A percentile compares a stretch with the other conserved stretches of the same genome.
phyloP scores from a whole-genome alignment of 768 basidiomycete species.

The Tricholoma hemisulphureum region DNA sequence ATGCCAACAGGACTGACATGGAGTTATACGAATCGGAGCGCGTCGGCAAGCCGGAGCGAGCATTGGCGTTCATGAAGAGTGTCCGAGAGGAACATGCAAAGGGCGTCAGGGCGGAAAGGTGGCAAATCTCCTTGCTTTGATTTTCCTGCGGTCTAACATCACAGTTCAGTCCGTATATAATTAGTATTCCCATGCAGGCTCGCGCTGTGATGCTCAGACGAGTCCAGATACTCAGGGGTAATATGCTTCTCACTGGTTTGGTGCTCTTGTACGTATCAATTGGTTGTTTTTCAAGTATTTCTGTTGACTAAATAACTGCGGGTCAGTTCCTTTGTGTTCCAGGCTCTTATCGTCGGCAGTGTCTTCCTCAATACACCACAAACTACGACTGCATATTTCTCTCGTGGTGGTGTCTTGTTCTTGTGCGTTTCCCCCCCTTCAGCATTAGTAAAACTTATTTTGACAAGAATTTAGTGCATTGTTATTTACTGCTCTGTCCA shows the following conservation, averaged over 20 bases:
- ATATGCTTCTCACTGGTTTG: slow-evolving; percentile 26
- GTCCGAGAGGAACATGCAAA: slow-evolving; percentile 52
- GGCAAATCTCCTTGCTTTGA: neutral
- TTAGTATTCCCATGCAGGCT: slow-evolving; percentile 36
- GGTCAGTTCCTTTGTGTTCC: slow-evolving; percentile 31
- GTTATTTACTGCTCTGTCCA: slow-evolving; percentile 55
- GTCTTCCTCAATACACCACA: slow-evolving; percentile 48
- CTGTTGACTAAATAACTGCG: neutral
- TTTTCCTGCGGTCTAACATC: neutral
- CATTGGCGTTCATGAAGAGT: slow-evolving; percentile 43
- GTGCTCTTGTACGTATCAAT: slow-evolving; percentile 33
- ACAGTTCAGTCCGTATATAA: slow-evolving; percentile 32
- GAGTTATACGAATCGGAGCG: slow-evolving; percentile 41
- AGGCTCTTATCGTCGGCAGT: slow-evolving; percentile 28
- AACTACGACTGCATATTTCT: slow-evolving; percentile 48
- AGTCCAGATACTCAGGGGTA: slow-evolving; percentile 37
- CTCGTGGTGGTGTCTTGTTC: slow-evolving; percentile 51
- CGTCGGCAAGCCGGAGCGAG: slow-evolving; percentile 44
- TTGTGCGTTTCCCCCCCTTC: slow-evolving; percentile 21
- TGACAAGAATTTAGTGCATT: slow-evolving; percentile 40
- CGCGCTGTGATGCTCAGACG: slow-evolving; percentile 37
- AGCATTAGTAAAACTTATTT: slow-evolving; percentile 1
- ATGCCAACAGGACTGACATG: slow-evolving; percentile 45
- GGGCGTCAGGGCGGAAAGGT: slow-evolving; percentile 36
- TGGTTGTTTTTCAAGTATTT: neutral